phyloP scores from a whole-genome alignment of 2,329 filamentous ascomycete genomes.

The Penicillium sp. region DNA sequence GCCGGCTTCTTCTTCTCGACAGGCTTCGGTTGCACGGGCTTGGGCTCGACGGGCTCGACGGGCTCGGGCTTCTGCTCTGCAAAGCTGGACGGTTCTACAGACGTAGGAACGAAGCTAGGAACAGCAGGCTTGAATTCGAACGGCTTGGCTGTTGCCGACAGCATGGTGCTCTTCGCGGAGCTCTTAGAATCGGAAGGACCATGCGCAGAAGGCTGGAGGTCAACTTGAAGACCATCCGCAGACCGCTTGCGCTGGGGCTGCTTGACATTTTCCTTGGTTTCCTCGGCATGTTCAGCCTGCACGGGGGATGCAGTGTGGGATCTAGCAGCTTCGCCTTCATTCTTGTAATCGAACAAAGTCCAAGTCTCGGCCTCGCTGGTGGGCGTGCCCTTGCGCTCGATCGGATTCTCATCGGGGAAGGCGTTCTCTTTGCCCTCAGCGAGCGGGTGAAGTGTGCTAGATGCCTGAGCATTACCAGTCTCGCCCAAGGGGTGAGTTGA shows the following conservation, averaged over 20 bases:
- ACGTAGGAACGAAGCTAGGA: conserved; percentile 32
- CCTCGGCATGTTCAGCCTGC: conserved; percentile 16
- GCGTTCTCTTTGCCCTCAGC: conserved; percentile 44
- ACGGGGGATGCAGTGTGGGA: conserved; percentile 59
- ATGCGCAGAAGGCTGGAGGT: conserved; percentile 15
- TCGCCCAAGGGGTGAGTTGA: conserved; percentile 44
- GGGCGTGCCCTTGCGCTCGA: conserved; percentile 35
- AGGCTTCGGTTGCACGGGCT: conserved; percentile 9
- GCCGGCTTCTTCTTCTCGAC: conserved; percentile 16
- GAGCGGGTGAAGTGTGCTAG: conserved; percentile 28
- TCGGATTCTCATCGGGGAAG: conserved; percentile 43
- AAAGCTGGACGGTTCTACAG: conserved; percentile 18
- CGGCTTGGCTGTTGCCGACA: conserved; percentile 72
- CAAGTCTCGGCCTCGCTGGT: conserved; percentile 53
- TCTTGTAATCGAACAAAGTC: conserved; percentile 65
- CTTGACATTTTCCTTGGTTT: conserved; percentile 15
- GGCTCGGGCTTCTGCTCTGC: conserved; percentile 11
- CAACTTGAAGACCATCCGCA: conserved; percentile 8
- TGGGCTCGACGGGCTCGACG: conserved; percentile 3
- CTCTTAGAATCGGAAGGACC: conserved; percentile 27
- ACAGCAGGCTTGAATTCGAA: conserved; percentile 60
- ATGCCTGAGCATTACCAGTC: conserved; percentile 33
- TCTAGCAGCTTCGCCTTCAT: conserved; percentile 46
- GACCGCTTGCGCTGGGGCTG: conserved; percentile 17
- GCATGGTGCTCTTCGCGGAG: conserved; percentile 53